Conservation (phyloP, 106 monocot genomes). For the Posidonia australis region DNA sequence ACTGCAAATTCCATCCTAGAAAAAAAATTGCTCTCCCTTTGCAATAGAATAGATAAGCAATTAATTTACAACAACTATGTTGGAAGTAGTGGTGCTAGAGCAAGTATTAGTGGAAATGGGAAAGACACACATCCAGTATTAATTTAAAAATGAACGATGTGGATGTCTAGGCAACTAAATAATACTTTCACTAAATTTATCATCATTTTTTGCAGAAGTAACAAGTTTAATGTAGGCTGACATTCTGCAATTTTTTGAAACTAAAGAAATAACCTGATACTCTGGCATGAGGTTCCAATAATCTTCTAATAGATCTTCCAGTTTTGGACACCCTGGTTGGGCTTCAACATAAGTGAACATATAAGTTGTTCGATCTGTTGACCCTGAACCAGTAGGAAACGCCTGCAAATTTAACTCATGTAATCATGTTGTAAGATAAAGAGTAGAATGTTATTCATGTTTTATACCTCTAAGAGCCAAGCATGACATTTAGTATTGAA, state of each 20-base stretch:
- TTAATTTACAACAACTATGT: too few species aligned
- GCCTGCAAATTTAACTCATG: slow-evolving; percentile 32
- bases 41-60: too few species aligned
- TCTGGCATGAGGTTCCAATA: slow-evolving; percentile 79
- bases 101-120: too few species aligned
- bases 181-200: too few species aligned
- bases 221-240: too few species aligned
- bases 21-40: too few species aligned
- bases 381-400: slow-evolving; percentile 94
- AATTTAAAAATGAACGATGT: too few species aligned
- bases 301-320: slow-evolving; percentile 82
- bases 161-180: too few species aligned
- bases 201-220: too few species aligned
- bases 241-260: not conserved
- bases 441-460: not conserved
- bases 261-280: slow-evolving; percentile 53
- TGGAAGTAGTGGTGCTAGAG: too few species aligned
- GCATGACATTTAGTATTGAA: not conserved
- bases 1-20: too few species aligned
- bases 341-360: slow-evolving; percentile 88
- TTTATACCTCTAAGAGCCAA: not conserved
- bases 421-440: not conserved
- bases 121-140: too few species aligned
- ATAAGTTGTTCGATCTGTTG: slow-evolving; percentile 74
- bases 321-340: slow-evolving; percentile 41